Evolutionary conservation across 2,329 filamentous ascomycete species (phyloP), one percentile per base, ranked within the genome.

Genomic region (Plenodomus biglobosus): DNA sequence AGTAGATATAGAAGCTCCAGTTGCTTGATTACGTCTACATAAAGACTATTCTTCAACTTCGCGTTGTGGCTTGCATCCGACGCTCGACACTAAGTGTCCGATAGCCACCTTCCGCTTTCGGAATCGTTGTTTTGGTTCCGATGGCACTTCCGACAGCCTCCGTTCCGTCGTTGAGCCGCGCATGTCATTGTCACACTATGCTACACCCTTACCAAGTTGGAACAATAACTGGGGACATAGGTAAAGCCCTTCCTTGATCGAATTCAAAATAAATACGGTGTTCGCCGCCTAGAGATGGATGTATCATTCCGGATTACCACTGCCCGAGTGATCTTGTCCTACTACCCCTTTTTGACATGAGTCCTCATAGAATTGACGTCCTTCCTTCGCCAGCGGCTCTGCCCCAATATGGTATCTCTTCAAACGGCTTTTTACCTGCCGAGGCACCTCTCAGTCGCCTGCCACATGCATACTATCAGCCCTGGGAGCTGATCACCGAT

Each of bases 391-490:
- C 48, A 13, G 59, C 53, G 38, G 59, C 61, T 8, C 77, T 90
- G 43, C 79, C 83, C 66, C 85, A 90, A 69, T 95, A 95, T 74
- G 88, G 85, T 74, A 83, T 90, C 66, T 88, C 86, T 55, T 80
- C 83, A 48, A 82, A 87, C 71, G 91, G 90, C 59, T 96, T 96
- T 73, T 80, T 96, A 38, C 89, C 91, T 1, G 78, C 85, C 47
- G 83, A 86, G 53, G 73, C 85, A 21, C 90, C 90, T 27, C 75
- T 95, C 53, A 83, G 84, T 50, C 78, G 82, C 46, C 81, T 95
- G 13, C 85, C 88, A 13, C 86, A 95, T 61, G 83, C 85, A 3
- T 94, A 94, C 75, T 96, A 95, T 73, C 85, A 87, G 70, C 87
- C 88, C 66, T 96, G 91, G 91, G 91, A 96, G 73, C 80, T 84